These are phyloP conservation scores for Umbelopsis ramanniana DNA, from an alignment of 192 early-diverging fungal genomes.

Conservation along the genomic window DNA sequence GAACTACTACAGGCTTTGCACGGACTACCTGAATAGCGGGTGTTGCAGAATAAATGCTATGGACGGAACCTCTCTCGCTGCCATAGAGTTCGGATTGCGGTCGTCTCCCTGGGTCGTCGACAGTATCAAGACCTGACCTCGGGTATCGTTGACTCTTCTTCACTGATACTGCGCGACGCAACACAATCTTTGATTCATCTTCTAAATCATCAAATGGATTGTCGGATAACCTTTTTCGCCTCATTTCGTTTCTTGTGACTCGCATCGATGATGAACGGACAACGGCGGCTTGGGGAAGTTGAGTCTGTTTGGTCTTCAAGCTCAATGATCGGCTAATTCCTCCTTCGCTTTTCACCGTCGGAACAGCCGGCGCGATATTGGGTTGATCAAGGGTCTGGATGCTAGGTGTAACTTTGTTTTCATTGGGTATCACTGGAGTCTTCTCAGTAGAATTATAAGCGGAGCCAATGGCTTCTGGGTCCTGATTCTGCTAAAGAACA, in stretches of 20 bases:
- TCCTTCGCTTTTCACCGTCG: not conserved
- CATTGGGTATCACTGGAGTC: not conserved
- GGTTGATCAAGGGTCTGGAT: not conserved
- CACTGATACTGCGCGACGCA: constrained; percentile 24
- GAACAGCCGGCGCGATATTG: not conserved
- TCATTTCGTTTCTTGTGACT: constrained; percentile 22
- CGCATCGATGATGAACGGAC: constrained; percentile 22
- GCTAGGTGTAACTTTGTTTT: not conserved
- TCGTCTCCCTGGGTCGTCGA: not conserved
- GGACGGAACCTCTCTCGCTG: not conserved
- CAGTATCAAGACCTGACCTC: not conserved
- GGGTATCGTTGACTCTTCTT: constrained; percentile 19
- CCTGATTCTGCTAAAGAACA: not conserved
- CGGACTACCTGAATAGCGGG: constrained; percentile 25
- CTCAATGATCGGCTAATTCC: not conserved
- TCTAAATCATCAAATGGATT: constrained; percentile 29
- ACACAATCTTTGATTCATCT: constrained; percentile 12
- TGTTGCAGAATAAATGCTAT: constrained; percentile 11
- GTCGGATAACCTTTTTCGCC: not conserved
- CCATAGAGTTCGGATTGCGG: not conserved
- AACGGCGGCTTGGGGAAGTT: not conserved
- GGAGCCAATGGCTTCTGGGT: not conserved
- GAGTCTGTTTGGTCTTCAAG: not conserved
- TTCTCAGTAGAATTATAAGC: not conserved
- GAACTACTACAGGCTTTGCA: constrained; percentile 26